Evolutionary conservation across 495 filamentous ascomycete species (phyloP).

Genomic region (Pseudotulostoma volvatum): DNA sequence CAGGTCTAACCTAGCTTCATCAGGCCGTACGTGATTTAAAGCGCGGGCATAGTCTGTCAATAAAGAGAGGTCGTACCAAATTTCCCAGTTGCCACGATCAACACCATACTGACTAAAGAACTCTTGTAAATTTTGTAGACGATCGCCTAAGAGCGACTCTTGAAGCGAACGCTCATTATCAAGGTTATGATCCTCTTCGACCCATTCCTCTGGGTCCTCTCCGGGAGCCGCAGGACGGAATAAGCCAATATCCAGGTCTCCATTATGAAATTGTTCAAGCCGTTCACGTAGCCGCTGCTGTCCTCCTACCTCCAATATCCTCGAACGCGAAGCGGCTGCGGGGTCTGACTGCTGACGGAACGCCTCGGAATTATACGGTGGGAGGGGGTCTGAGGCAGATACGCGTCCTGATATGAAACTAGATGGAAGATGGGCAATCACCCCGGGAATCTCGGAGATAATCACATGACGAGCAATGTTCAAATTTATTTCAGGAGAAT

Average conservation of each 20-base stretch:
- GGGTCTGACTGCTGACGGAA: constrained; percentile 25
- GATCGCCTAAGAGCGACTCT: constrained; percentile 22
- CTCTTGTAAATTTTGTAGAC: constrained; percentile 18
- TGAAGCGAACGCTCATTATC: constrained; percentile 20
- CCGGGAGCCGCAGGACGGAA: not conserved
- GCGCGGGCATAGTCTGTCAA: constrained; percentile 25
- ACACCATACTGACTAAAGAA: constrained; percentile 28
- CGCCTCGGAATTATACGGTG: constrained; percentile 29
- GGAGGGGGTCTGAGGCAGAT: constrained; percentile 30
- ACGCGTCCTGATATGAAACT: constrained; percentile 27
- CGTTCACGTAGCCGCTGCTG: constrained; percentile 27
- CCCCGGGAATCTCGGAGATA: constrained; percentile 49
- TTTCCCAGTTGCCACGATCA: constrained; percentile 30
- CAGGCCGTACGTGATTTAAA: constrained; percentile 15
- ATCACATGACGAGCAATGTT: constrained; percentile 66
- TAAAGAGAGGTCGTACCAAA: constrained; percentile 20
- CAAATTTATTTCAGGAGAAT: constrained; percentile 35
- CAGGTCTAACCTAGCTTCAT: constrained; percentile 13
- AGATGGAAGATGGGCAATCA: constrained; percentile 27
- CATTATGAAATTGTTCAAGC: constrained; percentile 12
- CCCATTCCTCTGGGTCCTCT: constrained; percentile 1
- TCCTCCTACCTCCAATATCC: constrained; percentile 17
- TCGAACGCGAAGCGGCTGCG: constrained; percentile 19
- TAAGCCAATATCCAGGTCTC: constrained; percentile 6
- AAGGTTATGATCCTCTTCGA: constrained; percentile 4